phyloP scores from a whole-genome alignment of 139 green algal species.

The Tetradesmus obliquus region DNA sequence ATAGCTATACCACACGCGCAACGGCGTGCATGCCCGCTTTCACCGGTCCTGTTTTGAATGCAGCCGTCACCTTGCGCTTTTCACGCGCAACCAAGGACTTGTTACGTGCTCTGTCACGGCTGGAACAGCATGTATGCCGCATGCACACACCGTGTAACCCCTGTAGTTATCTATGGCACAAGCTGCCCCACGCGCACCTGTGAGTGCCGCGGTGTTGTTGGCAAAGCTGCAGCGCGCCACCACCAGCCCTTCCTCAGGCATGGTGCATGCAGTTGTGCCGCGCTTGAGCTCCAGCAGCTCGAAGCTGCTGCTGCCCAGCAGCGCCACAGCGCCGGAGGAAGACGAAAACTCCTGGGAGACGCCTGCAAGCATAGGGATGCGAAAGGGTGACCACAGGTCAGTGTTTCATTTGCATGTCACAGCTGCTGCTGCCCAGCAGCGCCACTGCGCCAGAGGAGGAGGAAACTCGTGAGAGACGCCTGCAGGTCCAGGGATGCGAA shows the following conservation, averaged over 20 bases:
- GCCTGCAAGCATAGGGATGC: background rate
- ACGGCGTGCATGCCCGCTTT: too few relatives aligned
- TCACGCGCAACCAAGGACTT: too few relatives aligned
- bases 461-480: background rate
- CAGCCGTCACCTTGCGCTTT: too few relatives aligned
- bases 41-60: background rate
- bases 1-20: too few relatives aligned
- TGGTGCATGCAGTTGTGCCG: background rate
- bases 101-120: too few relatives aligned
- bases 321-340: background rate
- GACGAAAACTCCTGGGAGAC: background rate
- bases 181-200: background rate
- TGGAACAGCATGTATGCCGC: too few relatives aligned
- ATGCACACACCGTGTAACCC: too few relatives aligned
- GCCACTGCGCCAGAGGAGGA: background rate
- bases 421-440: background rate
- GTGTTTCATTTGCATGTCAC: too few relatives aligned
- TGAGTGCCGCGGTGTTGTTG: conserved; percentile 31
- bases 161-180: too few relatives aligned
- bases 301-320: background rate
- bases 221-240: conserved; percentile 25
- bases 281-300: background rate
- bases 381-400: background rate
- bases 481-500: background rate
- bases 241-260: background rate